phyloP scores from a whole-genome alignment of 2,329 filamentous ascomycete genomes.

The Decorospora gaudefroyi region DNA sequence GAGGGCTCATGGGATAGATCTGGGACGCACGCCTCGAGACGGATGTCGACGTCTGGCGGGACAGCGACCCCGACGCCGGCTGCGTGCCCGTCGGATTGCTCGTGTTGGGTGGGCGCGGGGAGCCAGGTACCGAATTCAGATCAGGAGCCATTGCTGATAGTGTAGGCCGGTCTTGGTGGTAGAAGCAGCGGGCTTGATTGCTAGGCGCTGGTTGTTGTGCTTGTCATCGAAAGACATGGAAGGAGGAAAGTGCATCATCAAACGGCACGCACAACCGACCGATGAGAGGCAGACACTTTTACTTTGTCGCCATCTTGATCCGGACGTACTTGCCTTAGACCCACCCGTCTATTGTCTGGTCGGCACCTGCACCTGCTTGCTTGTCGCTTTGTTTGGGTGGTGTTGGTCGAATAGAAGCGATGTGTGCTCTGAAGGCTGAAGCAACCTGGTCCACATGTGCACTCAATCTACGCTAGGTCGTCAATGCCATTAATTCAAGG shows the following conservation, averaged over 20 bases:
- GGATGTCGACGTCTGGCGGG: constrained; percentile 31
- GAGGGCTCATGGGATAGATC: constrained; percentile 53
- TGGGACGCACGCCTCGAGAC: constrained; percentile 48
- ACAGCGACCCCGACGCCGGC: constrained; percentile 34
- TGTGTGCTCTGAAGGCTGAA: constrained; percentile 2
- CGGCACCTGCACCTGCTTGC: constrained; percentile 15
- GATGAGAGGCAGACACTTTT: constrained; percentile 27
- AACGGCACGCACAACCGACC: constrained; percentile 19
- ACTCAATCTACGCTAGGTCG: no score
- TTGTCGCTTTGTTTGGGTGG: constrained; percentile 13
- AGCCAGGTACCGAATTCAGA: constrained; percentile 51
- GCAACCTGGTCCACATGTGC: no score
- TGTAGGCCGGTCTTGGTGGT: constrained; percentile 9
- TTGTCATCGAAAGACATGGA: constrained; percentile 10
- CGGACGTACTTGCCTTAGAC: constrained; percentile 5
- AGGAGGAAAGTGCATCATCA: constrained; percentile 13
- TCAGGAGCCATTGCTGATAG: constrained; percentile 55
- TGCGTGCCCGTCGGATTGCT: constrained; percentile 25
- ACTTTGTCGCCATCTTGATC: constrained; percentile 17
- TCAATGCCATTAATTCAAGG: constrained; percentile 27
- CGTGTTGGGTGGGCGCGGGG: constrained; percentile 37
- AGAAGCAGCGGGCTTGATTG: constrained; percentile 10
- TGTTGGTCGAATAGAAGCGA: constrained; percentile 22
- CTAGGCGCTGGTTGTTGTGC: constrained; percentile 3
- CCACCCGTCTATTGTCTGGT: constrained; percentile 8